Base-by-base conservation (phyloP, 768 basidiomycete species). In the Boletus barrowsii region DNA sequence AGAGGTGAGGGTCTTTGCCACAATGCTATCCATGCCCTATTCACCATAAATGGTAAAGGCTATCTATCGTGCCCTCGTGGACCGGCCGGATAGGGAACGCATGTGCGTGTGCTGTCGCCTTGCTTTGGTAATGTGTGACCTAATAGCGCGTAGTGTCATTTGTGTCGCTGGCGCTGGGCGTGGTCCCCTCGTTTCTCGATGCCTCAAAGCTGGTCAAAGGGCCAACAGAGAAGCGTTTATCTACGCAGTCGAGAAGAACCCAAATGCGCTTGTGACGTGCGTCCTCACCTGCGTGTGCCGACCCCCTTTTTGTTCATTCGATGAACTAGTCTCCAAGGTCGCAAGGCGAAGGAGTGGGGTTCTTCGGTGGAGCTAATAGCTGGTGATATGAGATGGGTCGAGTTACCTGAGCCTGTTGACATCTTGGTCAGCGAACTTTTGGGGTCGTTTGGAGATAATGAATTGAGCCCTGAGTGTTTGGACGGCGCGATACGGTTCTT, bases 371-470 rank as follows among this genome's bases (percentile, higher is more conserved):
- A 84, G 52, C 78, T 99, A 36, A 63, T 98, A n/a, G 90, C 88
- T 65, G 96, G 96, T 3, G 97, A 99, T 71, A 98, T 99, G 97
- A 80, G 97, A 15, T 75, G 75, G 26, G 75, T 97, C 42, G 78
- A 86, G 10, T 72, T 96, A 1, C 94, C 96, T 6, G 92, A 97
- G 62, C 79, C 82, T 60, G 93, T 84, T 29, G 97, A 98, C 70
- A 92, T 99, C 57, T 75, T 99, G 54, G 87, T 99, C 64, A 96
- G 90, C 73, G 97, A 99, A 70, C 81, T 99, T 20, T 73, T 99
- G 62, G 97, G 97, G 4, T 95, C 93, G 5, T 98, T 99, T 74
- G 97, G 96, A 2, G 97, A 99, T 72, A 99, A 99, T 56, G 97
- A 99, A 69, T 82, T 98, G 45, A 95, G 93, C 66, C 97, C 97